Base-by-base conservation (phyloP, 1,139 yeast species). In the Cylindricascospora bacillispora region DNA sequence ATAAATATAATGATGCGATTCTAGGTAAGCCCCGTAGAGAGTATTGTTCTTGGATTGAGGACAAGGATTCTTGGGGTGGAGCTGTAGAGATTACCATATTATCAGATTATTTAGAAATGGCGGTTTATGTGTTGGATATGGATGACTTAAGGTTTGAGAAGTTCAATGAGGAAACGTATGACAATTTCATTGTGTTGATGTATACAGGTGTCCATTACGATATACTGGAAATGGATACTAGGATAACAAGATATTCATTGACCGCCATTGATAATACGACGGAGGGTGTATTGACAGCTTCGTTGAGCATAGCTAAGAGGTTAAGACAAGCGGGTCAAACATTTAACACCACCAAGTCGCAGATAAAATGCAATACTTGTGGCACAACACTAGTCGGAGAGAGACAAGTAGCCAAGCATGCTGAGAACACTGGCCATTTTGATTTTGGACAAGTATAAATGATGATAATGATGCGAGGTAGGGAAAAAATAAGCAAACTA, bases 141-240 rank as follows among this genome's bases (percentile, higher is more conserved):
- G 80, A 74, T 43, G 75, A 73, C 43, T 70, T 72, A 3, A 61
- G 71, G 25, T 53, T 68, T 27, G 79, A 78, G 40, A 60, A 60
- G 28, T 79, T 79, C 60, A 72, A 59, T 39, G 65, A 56, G 28
- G 64, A 59, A 6, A 50, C 54, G 27, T 38, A 33, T 3, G 44
- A 52, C 6, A 56, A 57, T 9, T 76, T 67, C 43, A 65, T 76
- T 12, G 56, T 70, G 11, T 58, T 80, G 25, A 59, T 75, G 7
- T 80, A 79, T 45, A 68, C 72, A 26, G 93, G 93, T 1, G 68
- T 80, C 29, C 93, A 81, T 53, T 81, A 79, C 48, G 93, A 80
- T 49, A 61, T 79, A 1, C 56, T 77, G 7, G 72, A 66, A 7
- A 45, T 64, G 26, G 60, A 66, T 14, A 12, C 29, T 24, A 5